Evolutionary conservation across 345 rosid genomes (phyloP).

Genomic region (Camelina neglecta): DNA sequence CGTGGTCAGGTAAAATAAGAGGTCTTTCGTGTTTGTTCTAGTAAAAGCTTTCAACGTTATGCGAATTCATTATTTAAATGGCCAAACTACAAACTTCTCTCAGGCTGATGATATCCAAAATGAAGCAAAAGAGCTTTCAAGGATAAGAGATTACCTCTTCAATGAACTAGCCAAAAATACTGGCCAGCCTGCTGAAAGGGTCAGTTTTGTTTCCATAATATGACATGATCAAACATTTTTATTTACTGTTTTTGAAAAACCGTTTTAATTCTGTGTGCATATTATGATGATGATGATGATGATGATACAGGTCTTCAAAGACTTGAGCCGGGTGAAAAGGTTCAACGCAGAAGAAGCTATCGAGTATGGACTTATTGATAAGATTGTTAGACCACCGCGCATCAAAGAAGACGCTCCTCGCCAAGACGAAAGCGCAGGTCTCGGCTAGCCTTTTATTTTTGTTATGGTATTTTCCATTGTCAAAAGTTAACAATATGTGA

Average conservation of each 20-base stretch:
- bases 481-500: not conserved
- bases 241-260: not conserved
- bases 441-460: conserved; percentile 48
- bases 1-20: conserved; percentile 73
- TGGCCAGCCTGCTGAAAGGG: conserved; percentile 82
- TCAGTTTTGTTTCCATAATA: conserved; percentile 41
- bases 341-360: conserved; percentile 76
- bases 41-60: not conserved
- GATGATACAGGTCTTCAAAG: conserved; percentile 60
- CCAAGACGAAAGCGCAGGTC: conserved; percentile 57
- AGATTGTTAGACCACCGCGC: conserved; percentile 68
- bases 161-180: conserved; percentile 78
- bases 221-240: conserved; percentile 8
- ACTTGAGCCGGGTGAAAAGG: conserved; percentile 67
- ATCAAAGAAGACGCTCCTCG: conserved; percentile 59
- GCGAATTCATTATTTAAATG: not conserved
- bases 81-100: conserved; percentile 5
- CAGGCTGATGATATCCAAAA: conserved; percentile 84
- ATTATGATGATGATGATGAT: conserved; percentile 8
- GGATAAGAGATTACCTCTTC: conserved; percentile 77
- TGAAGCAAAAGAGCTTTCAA: conserved; percentile 83
- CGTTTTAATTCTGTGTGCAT: not conserved
- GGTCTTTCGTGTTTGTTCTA: not conserved
- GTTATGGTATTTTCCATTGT: not conserved
- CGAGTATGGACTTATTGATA: conserved; percentile 83